Conservation (phyloP, 495 filamentous ascomycete species). For the Penicillium subrubescens region DNA sequence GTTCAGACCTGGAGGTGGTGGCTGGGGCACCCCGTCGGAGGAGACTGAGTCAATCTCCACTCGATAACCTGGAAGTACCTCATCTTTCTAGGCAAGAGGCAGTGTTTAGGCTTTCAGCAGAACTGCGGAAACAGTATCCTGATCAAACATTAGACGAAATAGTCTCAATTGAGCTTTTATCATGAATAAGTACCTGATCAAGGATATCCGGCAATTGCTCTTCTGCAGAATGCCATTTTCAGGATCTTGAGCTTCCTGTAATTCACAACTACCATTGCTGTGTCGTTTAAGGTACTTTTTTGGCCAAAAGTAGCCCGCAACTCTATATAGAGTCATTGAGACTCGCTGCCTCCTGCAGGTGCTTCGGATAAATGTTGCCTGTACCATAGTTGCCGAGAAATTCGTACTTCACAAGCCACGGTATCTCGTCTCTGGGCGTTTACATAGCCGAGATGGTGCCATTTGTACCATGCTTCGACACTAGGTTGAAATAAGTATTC, state of each 20-base stretch:
- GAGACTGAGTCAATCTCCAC: neutral
- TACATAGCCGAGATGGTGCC: neutral
- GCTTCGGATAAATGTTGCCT: neutral
- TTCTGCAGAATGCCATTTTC: neutral
- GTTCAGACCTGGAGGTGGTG: slow-evolving; percentile 27
- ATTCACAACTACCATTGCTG: neutral
- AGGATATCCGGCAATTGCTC: neutral
- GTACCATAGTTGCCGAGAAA: neutral
- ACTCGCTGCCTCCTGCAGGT: neutral
- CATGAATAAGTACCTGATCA: neutral
- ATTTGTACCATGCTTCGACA: neutral
- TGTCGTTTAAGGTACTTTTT: neutral
- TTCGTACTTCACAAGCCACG: neutral
- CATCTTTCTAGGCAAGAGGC: slow-evolving; percentile 19
- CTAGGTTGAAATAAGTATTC: neutral
- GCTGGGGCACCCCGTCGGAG: slow-evolving; percentile 20
- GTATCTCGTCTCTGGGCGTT: neutral
- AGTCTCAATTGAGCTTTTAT: neutral
- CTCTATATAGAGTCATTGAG: neutral
- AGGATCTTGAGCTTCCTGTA: neutral
- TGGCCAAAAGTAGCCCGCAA: neutral
- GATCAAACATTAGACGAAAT: neutral
- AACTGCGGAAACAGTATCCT: slow-evolving; percentile 15
- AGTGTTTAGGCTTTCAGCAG: slow-evolving; percentile 23
- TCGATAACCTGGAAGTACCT: neutral